These are phyloP conservation scores for Mycosphaerelloides madeirae DNA, from an alignment of 2,329 filamentous ascomycete species.

Conservation along the genomic window DNA sequence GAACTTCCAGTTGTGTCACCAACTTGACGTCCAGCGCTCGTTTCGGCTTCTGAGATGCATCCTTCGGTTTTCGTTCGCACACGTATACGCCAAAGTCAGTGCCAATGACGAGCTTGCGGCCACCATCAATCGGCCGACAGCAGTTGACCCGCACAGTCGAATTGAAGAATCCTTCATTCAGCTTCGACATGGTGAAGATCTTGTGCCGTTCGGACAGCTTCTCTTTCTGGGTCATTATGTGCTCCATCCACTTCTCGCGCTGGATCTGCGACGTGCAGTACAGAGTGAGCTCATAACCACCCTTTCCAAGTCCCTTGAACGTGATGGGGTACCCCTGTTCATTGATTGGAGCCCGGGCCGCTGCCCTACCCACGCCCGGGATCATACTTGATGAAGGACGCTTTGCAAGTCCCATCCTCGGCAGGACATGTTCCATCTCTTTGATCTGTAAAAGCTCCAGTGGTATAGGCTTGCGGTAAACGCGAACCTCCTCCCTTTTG, in stretches of 20 bases:
- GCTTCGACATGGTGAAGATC: conserved; percentile 62
- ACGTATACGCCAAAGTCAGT: conserved; percentile 93
- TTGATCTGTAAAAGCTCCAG: conserved; percentile 87
- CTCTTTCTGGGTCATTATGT: conserved; percentile 85
- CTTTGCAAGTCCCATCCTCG: conserved; percentile 72
- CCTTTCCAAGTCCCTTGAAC: conserved; percentile 92
- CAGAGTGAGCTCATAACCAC: conserved; percentile 86
- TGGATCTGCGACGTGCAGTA: conserved; percentile 82
- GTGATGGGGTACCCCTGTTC: conserved; percentile 89
- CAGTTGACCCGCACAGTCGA: conserved; percentile 87
- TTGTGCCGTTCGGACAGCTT: conserved; percentile 72
- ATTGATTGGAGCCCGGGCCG: conserved; percentile 47
- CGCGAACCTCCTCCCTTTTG: conserved; percentile 90
- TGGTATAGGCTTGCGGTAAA: conserved; percentile 92
- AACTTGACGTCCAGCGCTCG: conserved; percentile 79
- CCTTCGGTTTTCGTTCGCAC: conserved; percentile 83
- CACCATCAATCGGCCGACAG: conserved; percentile 89
- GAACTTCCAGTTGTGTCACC: conserved; percentile 91
- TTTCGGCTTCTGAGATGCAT: conserved; percentile 66
- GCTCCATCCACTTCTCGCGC: conserved; percentile 94
- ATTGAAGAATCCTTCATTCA: conserved; percentile 87
- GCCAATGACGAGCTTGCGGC: conserved; percentile 87
- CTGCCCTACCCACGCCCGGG: conserved; percentile 49
- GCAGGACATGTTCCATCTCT: conserved; percentile 95
- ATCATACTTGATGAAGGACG: conserved; percentile 83